A percentile compares a stretch with the other conserved stretches of the same genome.
Conservation (phyloP, 495 filamentous ascomycete species). For the Neurospora sp. region DNA sequence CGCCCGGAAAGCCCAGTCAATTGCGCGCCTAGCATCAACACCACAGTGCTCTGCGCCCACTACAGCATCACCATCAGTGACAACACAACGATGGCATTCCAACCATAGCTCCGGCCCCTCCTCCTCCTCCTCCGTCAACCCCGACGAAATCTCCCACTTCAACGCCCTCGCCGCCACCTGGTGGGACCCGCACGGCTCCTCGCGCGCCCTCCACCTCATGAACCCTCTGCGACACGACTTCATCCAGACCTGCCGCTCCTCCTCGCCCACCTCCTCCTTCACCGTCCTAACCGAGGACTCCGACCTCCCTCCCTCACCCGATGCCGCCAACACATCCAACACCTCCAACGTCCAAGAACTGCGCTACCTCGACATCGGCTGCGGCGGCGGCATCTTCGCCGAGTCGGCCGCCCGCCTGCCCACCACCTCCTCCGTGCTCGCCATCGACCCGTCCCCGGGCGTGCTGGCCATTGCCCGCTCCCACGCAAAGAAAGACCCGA, state of each 20-base stretch:
- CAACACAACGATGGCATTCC: neutral
- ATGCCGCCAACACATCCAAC: slow-evolving; percentile 18
- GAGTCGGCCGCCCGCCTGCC: slow-evolving; percentile 76
- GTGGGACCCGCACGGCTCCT: slow-evolving; percentile 96
- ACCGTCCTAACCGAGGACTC: neutral
- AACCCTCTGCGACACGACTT: slow-evolving; percentile 94
- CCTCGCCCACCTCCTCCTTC: slow-evolving; percentile 7
- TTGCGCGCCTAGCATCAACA: neutral
- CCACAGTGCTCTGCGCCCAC: neutral
- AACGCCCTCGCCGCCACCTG: slow-evolving; percentile 82
- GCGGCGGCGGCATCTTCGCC: slow-evolving; percentile 93
- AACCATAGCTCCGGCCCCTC: neutral
- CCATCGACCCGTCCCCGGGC: slow-evolving; percentile 72
- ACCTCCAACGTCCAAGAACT: slow-evolving; percentile 23
- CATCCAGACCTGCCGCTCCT: slow-evolving; percentile 59
- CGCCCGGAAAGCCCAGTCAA: neutral
- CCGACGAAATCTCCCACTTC: slow-evolving; percentile 86
- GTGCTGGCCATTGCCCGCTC: slow-evolving; percentile 68
- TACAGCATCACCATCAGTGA: neutral
- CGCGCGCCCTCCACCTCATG: slow-evolving; percentile 90
- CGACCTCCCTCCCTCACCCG: neutral
- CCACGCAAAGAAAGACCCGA: slow-evolving; percentile 62
- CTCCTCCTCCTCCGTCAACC: slow-evolving; percentile 55
- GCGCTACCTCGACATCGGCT: slow-evolving; percentile 84
- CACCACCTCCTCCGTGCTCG: slow-evolving; percentile 58